Conservation (phyloP, 2,329 filamentous ascomycete genomes). For the Colletotrichum filicis region DNA sequence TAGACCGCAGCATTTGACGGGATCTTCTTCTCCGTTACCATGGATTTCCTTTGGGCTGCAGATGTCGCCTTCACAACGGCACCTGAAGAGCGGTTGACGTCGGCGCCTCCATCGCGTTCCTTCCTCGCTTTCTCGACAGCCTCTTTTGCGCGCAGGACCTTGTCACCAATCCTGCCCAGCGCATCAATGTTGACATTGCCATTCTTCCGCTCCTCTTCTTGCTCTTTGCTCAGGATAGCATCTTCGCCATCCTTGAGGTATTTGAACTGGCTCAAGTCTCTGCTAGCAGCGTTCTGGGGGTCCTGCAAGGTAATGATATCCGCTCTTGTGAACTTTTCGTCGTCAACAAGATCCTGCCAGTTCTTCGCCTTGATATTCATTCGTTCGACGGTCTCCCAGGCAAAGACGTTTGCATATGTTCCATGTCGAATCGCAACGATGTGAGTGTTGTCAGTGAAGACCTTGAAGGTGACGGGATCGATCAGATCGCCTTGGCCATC, state of each 20-base stretch:
- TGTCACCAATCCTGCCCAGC: conserved; percentile 80
- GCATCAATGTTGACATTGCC: conserved; percentile 82
- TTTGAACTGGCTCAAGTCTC: conserved; percentile 89
- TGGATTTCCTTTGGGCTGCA: conserved; percentile 49
- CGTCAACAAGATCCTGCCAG: conserved; percentile 91
- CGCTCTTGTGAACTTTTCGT: conserved; percentile 85
- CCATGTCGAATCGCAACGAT: conserved; percentile 86
- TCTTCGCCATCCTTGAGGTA: conserved; percentile 85
- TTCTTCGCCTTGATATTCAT: conserved; percentile 98
- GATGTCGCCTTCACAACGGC: conserved; percentile 51
- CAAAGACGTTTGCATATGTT: conserved; percentile 92
- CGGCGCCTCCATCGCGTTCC: conserved; percentile 71
- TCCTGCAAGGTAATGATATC: conserved; percentile 98
- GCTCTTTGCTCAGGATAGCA: conserved; percentile 73
- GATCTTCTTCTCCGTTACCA: conserved; percentile 66
- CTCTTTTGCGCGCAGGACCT: conserved; percentile 91
- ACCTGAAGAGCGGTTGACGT: conserved; percentile 65
- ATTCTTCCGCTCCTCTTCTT: conserved; percentile 73
- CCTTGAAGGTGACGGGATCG: conserved; percentile 96
- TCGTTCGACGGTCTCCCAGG: conserved; percentile 93
- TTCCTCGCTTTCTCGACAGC: conserved; percentile 91
- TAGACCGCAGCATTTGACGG: conserved; percentile 90
- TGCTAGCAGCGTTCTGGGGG: conserved; percentile 85
- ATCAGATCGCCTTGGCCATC: conserved; percentile 82
- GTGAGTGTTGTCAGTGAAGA: conserved; percentile 97